phyloP scores from a whole-genome alignment of 1,284 basidiomycete genomes.

The Cutaneotrichosporon mucoides region DNA sequence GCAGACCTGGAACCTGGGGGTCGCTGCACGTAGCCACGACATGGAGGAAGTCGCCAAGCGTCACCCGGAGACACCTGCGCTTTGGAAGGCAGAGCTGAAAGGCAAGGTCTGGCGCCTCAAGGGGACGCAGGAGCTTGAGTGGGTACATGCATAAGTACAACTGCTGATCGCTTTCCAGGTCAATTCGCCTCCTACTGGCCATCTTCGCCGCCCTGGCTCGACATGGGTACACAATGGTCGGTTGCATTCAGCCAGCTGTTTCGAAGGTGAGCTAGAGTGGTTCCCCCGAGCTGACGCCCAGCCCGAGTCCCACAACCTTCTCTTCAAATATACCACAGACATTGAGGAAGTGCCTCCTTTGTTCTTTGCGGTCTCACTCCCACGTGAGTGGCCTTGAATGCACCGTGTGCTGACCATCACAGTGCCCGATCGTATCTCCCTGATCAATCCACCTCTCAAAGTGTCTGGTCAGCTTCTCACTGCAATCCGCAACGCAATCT shows the following conservation, averaged over 20 bases:
- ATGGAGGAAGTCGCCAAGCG: conserved; percentile 14
- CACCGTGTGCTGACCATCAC: background rate
- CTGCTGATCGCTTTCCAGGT: conserved; percentile 15
- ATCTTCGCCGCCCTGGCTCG: conserved; percentile 32
- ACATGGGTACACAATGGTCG: conserved; percentile 36
- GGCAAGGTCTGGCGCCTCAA: conserved; percentile 40
- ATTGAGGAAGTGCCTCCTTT: conserved; percentile 24
- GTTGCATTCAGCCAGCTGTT: conserved; percentile 29
- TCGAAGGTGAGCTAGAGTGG: conserved; percentile 21
- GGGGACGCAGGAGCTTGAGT: conserved; percentile 42
- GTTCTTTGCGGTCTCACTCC: conserved; percentile 22
- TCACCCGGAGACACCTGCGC: conserved; percentile 6
- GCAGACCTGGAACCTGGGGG: conserved; percentile 26
- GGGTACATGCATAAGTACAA: conserved; percentile 11
- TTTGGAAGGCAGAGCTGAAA: conserved; percentile 31
- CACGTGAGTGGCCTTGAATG: too few relatives aligned
- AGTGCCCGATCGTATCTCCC: conserved; percentile 43
- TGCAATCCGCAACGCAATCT: conserved; percentile 34
- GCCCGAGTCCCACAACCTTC: conserved; percentile 38
- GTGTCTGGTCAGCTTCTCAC: conserved; percentile 30
- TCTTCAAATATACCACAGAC: conserved; percentile 29
- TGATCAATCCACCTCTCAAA: conserved; percentile 37
- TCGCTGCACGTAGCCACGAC: conserved; percentile 21
- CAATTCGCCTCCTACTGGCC: conserved; percentile 35
- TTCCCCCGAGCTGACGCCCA: conserved; percentile 12